Conservation (phyloP, 306 rosid species). For the Corylus americana region DNA sequence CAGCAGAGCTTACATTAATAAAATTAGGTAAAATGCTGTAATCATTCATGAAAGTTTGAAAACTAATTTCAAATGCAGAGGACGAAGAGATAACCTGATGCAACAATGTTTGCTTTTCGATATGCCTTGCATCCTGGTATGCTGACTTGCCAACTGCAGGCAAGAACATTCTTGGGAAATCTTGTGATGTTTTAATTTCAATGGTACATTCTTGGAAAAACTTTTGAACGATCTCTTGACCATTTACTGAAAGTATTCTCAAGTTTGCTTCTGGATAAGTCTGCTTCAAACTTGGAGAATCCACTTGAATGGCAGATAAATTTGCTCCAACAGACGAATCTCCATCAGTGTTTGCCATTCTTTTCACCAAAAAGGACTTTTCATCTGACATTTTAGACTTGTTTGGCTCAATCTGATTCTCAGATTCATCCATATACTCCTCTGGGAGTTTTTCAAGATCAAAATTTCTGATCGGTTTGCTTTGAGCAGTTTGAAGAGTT, state of each 20-base stretch:
- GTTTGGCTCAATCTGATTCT: not conserved
- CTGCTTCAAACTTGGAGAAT: slow-evolving; percentile 1
- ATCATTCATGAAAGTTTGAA: not conserved
- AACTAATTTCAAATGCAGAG: not conserved
- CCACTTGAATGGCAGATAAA: not conserved
- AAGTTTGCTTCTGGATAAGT: not conserved
- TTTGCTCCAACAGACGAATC: not conserved
- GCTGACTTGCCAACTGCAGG: not conserved
- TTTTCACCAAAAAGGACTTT: not conserved
- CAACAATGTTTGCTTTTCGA: not conserved
- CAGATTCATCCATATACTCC: not conserved
- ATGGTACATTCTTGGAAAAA: not conserved
- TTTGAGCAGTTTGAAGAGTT: slow-evolving; percentile 9
- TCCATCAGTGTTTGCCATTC: not conserved
- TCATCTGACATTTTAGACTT: not conserved
- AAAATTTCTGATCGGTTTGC: not conserved
- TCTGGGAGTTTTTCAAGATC: not conserved
- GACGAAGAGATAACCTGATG: not conserved
- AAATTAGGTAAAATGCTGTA: not conserved
- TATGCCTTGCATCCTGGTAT: not conserved
- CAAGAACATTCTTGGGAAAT: not conserved
- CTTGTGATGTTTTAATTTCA: not conserved
- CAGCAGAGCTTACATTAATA: not conserved
- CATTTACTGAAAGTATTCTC: not conserved
- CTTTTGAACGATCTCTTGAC: not conserved